Evolutionary conservation across 371 early-diverging fungal genomes (phyloP).

Genomic region (Gilbertella persicaria): DNA sequence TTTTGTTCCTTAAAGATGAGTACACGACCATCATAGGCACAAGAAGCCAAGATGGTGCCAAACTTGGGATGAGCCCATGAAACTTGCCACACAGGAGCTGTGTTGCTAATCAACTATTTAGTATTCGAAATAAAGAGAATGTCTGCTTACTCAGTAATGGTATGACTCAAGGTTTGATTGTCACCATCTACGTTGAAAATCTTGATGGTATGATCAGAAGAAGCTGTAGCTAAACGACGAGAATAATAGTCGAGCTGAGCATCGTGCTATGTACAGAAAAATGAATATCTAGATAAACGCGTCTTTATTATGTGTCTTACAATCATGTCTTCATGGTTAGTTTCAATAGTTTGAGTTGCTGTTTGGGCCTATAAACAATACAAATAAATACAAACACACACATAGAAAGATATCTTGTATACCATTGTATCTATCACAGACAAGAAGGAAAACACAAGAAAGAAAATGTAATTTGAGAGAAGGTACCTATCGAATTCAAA

Average conservation of each 20-base stretch:
- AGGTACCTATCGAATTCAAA: not conserved
- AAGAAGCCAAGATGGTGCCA: slow-evolving; percentile 93
- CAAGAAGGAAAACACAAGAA: not conserved
- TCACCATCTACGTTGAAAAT: slow-evolving; percentile 91
- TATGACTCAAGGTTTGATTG: slow-evolving; percentile 75
- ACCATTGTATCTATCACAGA: not conserved
- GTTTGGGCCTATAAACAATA: slow-evolving; percentile 7
- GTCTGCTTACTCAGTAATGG: slow-evolving; percentile 30
- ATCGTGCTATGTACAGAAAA: slow-evolving; percentile 79
- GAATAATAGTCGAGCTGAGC: slow-evolving; percentile 98
- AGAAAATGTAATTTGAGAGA: not conserved
- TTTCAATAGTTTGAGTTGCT: slow-evolving; percentile 73
- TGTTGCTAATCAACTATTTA: slow-evolving; percentile 74
- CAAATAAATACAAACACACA: not conserved
- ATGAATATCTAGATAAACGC: slow-evolving; percentile 7
- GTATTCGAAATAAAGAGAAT: not conserved
- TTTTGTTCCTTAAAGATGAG: slow-evolving; percentile 94
- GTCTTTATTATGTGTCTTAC: slow-evolving; percentile 49
- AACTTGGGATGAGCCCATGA: slow-evolving; percentile 98
- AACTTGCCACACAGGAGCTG: slow-evolving; percentile 99
- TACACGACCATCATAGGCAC: slow-evolving; percentile 94
- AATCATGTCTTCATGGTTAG: slow-evolving; percentile 94
- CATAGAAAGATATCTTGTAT: not conserved
- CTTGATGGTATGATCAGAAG: slow-evolving; percentile 92
- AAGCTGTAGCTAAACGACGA: slow-evolving; percentile 94